Percentiles rank a stretch among this genome's conserved stretches.
These are phyloP conservation scores for Backusella liffmaniae DNA, from an alignment of 192 early-diverging fungal species.

Conservation along the genomic window DNA sequence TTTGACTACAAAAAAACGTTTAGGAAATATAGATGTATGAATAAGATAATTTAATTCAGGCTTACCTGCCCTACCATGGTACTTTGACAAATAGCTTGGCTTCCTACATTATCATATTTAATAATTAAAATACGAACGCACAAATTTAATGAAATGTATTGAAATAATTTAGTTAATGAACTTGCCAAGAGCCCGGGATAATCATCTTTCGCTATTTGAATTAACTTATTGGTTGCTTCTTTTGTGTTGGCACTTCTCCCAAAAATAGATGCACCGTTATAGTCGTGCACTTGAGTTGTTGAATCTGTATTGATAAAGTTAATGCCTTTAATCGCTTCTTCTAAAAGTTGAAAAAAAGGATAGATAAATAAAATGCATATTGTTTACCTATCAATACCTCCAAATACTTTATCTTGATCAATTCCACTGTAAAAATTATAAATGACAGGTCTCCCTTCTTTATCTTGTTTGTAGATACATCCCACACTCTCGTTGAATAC, in stretches of 20 bases:
- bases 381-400: conserved; percentile 37
- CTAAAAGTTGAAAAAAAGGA: conserved; percentile 47
- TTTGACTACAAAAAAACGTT: conserved; percentile 25
- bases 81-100: conserved; percentile 57
- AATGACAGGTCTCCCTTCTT: conserved; percentile 49
- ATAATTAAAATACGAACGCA: neutral
- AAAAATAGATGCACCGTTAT: conserved; percentile 45
- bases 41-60: neutral
- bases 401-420: conserved; percentile 54
- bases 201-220: conserved; percentile 55
- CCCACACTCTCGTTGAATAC: conserved; percentile 45
- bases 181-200: conserved; percentile 60
- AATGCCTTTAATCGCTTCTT: conserved; percentile 47
- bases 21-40: neutral
- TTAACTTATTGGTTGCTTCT: conserved; percentile 46
- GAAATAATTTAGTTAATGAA: neutral
- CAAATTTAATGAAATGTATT: neutral
- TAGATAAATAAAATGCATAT: neutral
- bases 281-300: conserved; percentile 65
- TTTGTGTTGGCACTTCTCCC: conserved; percentile 48
- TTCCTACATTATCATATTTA: conserved; percentile 9
- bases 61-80: conserved; percentile 46
- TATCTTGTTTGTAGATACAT: conserved; percentile 49
- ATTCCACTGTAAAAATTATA: conserved; percentile 57
- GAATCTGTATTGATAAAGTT: conserved; percentile 56